Conservation (phyloP, 2,329 filamentous ascomycete genomes). For the Talaromyces sp. region DNA sequence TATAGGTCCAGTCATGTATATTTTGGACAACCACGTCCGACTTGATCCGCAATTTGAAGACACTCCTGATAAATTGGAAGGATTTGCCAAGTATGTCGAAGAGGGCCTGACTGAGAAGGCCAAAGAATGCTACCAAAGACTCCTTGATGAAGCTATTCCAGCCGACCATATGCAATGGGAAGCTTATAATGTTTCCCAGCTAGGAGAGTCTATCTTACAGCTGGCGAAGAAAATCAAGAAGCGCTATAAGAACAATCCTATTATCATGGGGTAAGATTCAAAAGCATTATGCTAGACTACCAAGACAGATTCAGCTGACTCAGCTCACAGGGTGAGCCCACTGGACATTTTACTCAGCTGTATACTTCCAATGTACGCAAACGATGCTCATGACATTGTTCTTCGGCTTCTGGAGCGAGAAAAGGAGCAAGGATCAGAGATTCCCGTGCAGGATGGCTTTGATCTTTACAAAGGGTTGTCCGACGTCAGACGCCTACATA, state of each 20-base stretch:
- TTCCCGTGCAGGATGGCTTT: conserved; percentile 88
- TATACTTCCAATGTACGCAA: conserved; percentile 83
- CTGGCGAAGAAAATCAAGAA: conserved; percentile 87
- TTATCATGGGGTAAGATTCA: conserved; percentile 67
- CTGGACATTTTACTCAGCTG: conserved; percentile 72
- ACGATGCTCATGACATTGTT: conserved; percentile 82
- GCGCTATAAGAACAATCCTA: conserved; percentile 80
- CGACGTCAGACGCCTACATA: conserved; percentile 76
- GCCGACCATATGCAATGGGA: conserved; percentile 80
- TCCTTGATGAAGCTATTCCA: conserved; percentile 76
- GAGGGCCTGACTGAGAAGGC: conserved; percentile 71
- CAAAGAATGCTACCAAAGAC: conserved; percentile 70
- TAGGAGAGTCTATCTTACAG: conserved; percentile 81
- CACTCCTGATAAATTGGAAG: conserved; percentile 64
- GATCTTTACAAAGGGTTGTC: conserved; percentile 87
- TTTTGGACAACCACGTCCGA: conserved; percentile 79
- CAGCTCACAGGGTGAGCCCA: conserved; percentile 49
- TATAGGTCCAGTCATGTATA: conserved; percentile 72
- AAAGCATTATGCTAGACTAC: neutral
- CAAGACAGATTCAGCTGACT: conserved; percentile 1
- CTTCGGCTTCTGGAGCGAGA: conserved; percentile 72
- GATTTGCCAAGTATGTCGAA: conserved; percentile 69
- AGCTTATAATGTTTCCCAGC: conserved; percentile 81
- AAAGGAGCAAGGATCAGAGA: conserved; percentile 65
- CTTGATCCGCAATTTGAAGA: conserved; percentile 71